phyloP scores from a whole-genome alignment of 2,329 filamentous ascomycete genomes.

The Stachybotrys echinatus region DNA sequence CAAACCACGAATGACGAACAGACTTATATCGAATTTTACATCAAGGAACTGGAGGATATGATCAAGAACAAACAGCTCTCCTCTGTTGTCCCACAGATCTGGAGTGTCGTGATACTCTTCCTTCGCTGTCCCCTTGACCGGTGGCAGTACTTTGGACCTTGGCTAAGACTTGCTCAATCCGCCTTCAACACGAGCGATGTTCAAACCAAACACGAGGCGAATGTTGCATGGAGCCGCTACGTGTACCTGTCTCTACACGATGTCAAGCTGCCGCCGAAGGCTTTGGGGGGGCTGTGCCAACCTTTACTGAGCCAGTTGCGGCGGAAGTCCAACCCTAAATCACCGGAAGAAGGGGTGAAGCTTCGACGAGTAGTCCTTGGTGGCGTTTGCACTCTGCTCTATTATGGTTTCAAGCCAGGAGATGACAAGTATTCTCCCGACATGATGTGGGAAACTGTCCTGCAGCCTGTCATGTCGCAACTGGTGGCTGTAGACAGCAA shows the following conservation, averaged over 20 bases:
- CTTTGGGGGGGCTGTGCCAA: constrained; percentile 47
- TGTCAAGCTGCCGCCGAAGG: constrained; percentile 43
- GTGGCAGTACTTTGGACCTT: constrained; percentile 71
- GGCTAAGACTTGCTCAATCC: constrained; percentile 72
- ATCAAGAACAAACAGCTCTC: constrained; percentile 48
- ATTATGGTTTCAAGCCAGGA: constrained; percentile 74
- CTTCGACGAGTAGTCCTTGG: constrained; percentile 55
- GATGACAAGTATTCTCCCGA: constrained; percentile 63
- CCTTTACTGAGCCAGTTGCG: constrained; percentile 66
- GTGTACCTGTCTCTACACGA: constrained; percentile 68
- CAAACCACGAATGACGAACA: constrained; percentile 44
- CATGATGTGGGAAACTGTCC: constrained; percentile 70
- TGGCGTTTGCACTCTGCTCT: constrained; percentile 74
- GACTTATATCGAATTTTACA: constrained; percentile 66
- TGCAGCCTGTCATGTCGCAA: constrained; percentile 57
- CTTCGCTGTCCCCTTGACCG: constrained; percentile 59
- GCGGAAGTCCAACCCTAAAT: constrained; percentile 53
- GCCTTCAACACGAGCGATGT: constrained; percentile 79
- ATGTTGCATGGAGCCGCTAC: constrained; percentile 80
- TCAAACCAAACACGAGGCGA: constrained; percentile 68
- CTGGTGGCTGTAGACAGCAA: constrained; percentile 39
- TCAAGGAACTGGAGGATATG: constrained; percentile 63
- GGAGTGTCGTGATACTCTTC: constrained; percentile 77
- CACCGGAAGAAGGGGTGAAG: constrained; percentile 41
- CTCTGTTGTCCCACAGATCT: constrained; percentile 75